These are phyloP conservation scores for Ganoderma boninense DNA, from an alignment of 1,284 basidiomycete genomes.

Conservation along the genomic window DNA sequence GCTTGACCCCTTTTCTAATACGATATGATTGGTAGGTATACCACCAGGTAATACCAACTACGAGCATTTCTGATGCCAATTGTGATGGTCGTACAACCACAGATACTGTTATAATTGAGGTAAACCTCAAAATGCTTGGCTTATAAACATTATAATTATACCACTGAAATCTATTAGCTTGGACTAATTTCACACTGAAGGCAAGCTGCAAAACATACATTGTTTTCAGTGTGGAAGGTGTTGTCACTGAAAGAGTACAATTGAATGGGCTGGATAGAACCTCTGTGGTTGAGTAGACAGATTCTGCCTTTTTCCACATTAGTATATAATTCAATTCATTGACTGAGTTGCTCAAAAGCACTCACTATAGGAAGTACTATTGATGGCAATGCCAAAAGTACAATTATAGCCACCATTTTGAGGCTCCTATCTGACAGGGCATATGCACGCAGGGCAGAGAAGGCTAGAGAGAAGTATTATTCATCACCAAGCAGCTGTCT, in stretches of 20 bases:
- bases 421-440: not conserved
- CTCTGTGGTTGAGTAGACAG: not conserved
- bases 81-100: not conserved
- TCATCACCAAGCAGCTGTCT: not conserved
- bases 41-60: not conserved
- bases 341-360: too few species aligned
- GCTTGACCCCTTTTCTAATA: not conserved
- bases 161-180: too few species aligned
- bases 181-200: too few species aligned
- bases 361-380: not conserved
- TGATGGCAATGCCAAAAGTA: not conserved
- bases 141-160: too few species aligned
- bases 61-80: not conserved
- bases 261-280: not conserved
- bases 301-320: too few species aligned
- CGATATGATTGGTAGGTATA: not conserved
- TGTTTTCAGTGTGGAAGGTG: too few species aligned
- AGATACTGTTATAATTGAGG: not conserved
- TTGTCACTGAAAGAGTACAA: too few species aligned
- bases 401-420: not conserved
- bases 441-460: constrained; percentile 1
- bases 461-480: not conserved
- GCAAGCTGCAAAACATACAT: too few species aligned
- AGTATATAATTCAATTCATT: too few species aligned
- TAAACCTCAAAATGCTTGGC: not conserved